A percentile compares a stretch with the other conserved stretches of the same genome.
These are phyloP conservation scores for Diaporthe destruens DNA, from an alignment of 2,329 filamentous ascomycete genomes.

Conservation along the genomic window DNA sequence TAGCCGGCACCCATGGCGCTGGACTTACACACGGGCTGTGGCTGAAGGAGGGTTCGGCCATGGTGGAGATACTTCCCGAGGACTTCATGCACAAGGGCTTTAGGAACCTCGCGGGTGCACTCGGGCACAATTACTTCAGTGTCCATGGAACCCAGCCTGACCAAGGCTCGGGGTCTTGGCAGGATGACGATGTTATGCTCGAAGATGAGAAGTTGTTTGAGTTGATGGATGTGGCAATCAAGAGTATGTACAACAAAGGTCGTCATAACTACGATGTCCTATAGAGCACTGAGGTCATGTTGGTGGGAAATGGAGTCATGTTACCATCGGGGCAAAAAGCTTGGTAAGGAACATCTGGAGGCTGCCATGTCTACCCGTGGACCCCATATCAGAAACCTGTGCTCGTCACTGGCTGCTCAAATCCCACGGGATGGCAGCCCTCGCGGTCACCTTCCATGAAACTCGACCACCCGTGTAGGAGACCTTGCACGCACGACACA, in stretches of 20 bases:
- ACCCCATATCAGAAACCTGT: too few relatives aligned
- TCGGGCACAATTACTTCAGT: not conserved
- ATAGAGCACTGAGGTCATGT: not conserved
- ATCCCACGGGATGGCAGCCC: too few relatives aligned
- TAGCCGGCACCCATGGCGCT: not conserved
- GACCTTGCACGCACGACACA: too few relatives aligned
- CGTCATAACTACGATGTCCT: too few relatives aligned
- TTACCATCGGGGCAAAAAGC: too few relatives aligned
- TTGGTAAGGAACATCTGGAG: too few relatives aligned
- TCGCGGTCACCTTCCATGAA: too few relatives aligned
- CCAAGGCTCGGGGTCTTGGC: not conserved
- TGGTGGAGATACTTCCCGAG: not conserved
- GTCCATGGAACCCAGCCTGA: not conserved
- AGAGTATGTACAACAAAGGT: not conserved
- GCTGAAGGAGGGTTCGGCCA: not conserved
- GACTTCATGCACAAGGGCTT: not conserved
- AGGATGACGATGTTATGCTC: not conserved
- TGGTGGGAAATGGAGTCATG: too few relatives aligned
- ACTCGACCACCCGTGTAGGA: too few relatives aligned
- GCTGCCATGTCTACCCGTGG: too few relatives aligned
- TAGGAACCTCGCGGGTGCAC: not conserved
- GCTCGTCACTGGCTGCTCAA: too few relatives aligned
- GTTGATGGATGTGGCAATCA: not conserved
- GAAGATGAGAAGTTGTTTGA: not conserved
- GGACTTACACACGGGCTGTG: not conserved